Evolutionary conservation across 352 stramenopile species (phyloP), one percentile per base, ranked within the genome.

Genomic region (Phytophthora cactorum): DNA sequence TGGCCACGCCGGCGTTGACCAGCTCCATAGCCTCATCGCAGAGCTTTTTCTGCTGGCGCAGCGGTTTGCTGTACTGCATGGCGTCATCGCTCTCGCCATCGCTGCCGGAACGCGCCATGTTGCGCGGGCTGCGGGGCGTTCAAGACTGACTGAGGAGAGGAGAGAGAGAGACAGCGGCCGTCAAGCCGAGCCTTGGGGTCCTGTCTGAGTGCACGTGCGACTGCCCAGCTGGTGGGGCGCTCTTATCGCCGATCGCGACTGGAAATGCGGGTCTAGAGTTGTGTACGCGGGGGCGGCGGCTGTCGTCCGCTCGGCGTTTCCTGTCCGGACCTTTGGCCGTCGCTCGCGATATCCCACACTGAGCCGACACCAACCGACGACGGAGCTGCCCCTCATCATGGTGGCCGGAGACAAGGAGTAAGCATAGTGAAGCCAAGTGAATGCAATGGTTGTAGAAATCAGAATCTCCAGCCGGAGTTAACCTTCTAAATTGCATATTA

Each of bases 11-110:
- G 39, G 81, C 83, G 65, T 95, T 95, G 53, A 95, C 87, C 32
- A 95, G 75, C 65, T 82, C 79, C 87, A 93, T 93, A 66, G 63
- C 87, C 45, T 93, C 84, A 69, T 93, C 84, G 62, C 87, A 95
- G 47, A 93, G 70, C 52, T 86, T 79, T 69, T 92, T 91, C 71
- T 95, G 87, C 68, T 82, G 79, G 29, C 76, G 68, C 51, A 95
- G 66, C 52, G 68, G 73, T 71, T 84, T 82, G 70, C 77, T 90
- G 55, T 79, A 75, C 69, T 86, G 77, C 65, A 79, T 63, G 31
- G 67, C 68, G 66, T 91, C 84, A 75, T 91, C 82, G 63, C 79
- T 91, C 34, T 90, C 84, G 17, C 63, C 70, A 41, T 79, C 83
- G 55, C 77, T 86, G 59, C 75, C 70, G 22, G 73, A 82, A 66